Percentiles rank a stretch among this genome's conserved stretches.
Conservation (phyloP, 2,329 filamentous ascomycete genomes). For the Colletotrichum sublineola region DNA sequence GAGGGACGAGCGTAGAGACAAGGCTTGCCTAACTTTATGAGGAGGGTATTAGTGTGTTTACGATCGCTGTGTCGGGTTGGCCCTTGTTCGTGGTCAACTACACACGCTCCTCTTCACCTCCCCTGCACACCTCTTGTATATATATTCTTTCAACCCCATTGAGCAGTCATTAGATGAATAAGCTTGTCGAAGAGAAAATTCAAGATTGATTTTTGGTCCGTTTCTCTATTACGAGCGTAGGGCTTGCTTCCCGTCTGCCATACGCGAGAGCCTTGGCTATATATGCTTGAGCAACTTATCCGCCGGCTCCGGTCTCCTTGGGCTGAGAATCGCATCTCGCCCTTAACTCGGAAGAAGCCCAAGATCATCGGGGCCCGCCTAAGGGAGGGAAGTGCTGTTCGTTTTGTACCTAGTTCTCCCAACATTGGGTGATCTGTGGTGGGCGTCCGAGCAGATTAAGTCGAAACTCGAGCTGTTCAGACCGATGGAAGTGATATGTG, state of each 20-base stretch:
- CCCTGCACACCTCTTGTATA: not conserved
- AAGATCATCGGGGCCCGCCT: not conserved
- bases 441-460: not conserved
- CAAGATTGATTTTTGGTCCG: not conserved
- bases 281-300: not conserved
- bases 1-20: slow-evolving; percentile 3
- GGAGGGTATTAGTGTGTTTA: not conserved
- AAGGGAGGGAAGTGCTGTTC: not conserved
- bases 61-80: not conserved
- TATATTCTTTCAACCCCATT: not conserved
- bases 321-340: not conserved
- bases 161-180: not conserved
- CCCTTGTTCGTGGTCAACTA: not conserved
- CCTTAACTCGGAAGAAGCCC: not conserved
- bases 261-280: not conserved
- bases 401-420: not conserved
- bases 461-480: not conserved
- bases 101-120: not conserved
- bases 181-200: not conserved
- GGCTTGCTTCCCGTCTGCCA: not conserved
- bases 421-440: not conserved
- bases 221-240: not conserved
- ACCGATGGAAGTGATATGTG: not conserved
- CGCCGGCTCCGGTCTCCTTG: not conserved
- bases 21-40: not conserved